These are phyloP conservation scores for Umbelopsis vinacea DNA, from an alignment of 192 early-diverging fungal species.

Conservation along the genomic window DNA sequence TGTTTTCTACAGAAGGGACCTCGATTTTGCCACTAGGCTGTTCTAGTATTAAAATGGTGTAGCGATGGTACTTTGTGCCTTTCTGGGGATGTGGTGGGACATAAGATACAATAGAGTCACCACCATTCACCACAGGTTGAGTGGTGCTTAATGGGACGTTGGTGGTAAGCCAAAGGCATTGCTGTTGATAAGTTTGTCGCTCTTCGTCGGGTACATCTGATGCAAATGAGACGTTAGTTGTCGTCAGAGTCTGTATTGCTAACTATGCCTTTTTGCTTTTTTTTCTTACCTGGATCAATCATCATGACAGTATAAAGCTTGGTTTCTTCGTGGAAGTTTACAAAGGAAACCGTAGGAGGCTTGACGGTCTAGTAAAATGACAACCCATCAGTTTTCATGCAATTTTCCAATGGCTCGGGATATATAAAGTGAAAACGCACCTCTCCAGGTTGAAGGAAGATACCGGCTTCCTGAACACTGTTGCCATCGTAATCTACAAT, in stretches of 20 bases:
- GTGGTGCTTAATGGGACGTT: constrained; percentile 67
- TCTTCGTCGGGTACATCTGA: constrained; percentile 62
- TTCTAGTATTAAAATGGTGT: constrained; percentile 67
- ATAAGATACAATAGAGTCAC: constrained; percentile 58
- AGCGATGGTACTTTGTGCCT: constrained; percentile 77
- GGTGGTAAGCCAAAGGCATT: constrained; percentile 73
- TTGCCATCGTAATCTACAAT: constrained; percentile 43
- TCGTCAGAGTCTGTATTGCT: neutral
- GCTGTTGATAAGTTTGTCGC: constrained; percentile 67
- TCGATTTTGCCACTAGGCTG: constrained; percentile 61
- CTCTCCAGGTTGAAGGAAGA: constrained; percentile 40
- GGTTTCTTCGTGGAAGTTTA: constrained; percentile 67
- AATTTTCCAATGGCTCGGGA: no score
- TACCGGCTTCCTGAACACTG: constrained; percentile 45
- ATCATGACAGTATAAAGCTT: constrained; percentile 71
- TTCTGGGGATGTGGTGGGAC: constrained; percentile 78
- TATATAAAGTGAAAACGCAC: constrained; percentile 18
- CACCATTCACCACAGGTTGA: constrained; percentile 46
- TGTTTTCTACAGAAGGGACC: constrained; percentile 25
- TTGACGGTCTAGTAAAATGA: constrained; percentile 55
- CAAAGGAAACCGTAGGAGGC: constrained; percentile 57
- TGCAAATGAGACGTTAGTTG: neutral
- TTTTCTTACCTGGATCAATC: constrained; percentile 66
- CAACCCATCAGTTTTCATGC: neutral
- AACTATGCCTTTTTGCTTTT: neutral